Evolutionary conservation across 768 basidiomycete genomes (phyloP).

Genomic region (Rhizopogon rudus): DNA sequence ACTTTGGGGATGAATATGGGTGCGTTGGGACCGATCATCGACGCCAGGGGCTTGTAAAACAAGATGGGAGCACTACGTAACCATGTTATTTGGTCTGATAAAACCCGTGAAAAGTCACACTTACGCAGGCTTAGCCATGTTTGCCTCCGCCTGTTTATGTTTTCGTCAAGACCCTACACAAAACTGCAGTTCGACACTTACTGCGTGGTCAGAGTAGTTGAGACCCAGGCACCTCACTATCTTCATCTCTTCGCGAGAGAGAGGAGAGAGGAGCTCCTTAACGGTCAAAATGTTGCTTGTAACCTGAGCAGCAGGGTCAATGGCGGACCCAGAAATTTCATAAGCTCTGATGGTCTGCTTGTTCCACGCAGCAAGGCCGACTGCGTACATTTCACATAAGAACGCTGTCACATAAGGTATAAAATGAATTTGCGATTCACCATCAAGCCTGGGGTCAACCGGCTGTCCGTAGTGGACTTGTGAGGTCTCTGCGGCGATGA

Average conservation of each 20-base stretch:
- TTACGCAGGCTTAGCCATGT: slow-evolving; percentile 59
- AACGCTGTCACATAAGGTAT: not conserved
- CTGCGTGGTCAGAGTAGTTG: slow-evolving; percentile 85
- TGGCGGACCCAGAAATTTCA: slow-evolving; percentile 66
- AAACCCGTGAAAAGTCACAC: slow-evolving; percentile 14
- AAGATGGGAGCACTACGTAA: slow-evolving; percentile 56
- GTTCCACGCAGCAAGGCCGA: slow-evolving; percentile 52
- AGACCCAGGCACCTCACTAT: slow-evolving; percentile 74
- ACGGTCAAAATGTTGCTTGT: slow-evolving; percentile 64
- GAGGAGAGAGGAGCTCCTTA: slow-evolving; percentile 62
- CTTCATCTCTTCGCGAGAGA: slow-evolving; percentile 61
- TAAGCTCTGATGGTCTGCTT: slow-evolving; percentile 56
- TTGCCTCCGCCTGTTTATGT: slow-evolving; percentile 53
- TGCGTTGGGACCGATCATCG: slow-evolving; percentile 67
- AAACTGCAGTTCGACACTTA: slow-evolving; percentile 19
- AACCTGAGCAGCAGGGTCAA: slow-evolving; percentile 63
- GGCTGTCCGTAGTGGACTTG: slow-evolving; percentile 77
- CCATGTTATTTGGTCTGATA: not conserved
- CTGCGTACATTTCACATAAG: slow-evolving; percentile 30
- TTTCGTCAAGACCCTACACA: not conserved
- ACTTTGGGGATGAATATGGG: slow-evolving; percentile 60
- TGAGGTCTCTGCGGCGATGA: slow-evolving; percentile 70
- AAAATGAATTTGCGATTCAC: slow-evolving; percentile 27
- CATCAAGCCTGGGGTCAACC: slow-evolving; percentile 59
- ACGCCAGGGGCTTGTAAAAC: slow-evolving; percentile 73